Evolutionary conservation across 2,329 filamentous ascomycete species (phyloP).

Genomic region (Tolypocladium ovalisporum): DNA sequence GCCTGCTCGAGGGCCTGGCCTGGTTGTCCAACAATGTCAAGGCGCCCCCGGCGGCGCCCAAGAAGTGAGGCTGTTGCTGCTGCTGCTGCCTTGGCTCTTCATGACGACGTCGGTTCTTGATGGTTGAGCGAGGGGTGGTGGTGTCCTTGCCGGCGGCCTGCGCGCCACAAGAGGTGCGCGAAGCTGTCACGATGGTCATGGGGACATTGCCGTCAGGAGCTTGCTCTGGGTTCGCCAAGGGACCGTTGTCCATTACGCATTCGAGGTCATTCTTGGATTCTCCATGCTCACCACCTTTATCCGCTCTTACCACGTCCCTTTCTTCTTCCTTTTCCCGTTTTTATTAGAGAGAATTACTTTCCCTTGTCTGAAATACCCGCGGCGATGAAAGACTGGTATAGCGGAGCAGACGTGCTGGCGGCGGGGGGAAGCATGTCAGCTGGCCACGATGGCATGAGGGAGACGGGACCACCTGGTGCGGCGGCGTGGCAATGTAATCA

Average conservation of each 20-base stretch:
- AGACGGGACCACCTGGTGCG: neutral
- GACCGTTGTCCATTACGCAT: too few relatives aligned
- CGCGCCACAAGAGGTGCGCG: neutral
- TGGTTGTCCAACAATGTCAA: constrained; percentile 84
- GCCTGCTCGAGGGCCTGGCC: constrained; percentile 68
- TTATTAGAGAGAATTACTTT: neutral
- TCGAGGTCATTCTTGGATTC: too few relatives aligned
- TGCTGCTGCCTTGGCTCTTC: neutral
- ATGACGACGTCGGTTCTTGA: too few relatives aligned
- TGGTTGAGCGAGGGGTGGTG: neutral
- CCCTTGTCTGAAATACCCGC: constrained; percentile 7
- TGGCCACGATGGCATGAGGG: neutral
- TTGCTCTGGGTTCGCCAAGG: too few relatives aligned
- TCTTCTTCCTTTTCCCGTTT: neutral
- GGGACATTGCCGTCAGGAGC: neutral
- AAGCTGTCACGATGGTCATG: too few relatives aligned
- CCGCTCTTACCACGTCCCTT: too few relatives aligned
- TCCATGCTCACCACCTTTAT: too few relatives aligned
- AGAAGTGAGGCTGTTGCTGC: constrained; percentile 32
- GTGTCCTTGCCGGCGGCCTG: neutral
- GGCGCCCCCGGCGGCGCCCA: constrained; percentile 42
- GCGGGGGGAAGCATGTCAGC: neutral
- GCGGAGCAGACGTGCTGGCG: neutral
- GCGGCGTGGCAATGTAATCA: neutral
- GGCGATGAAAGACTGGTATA: neutral